Base-by-base conservation (phyloP, 176 grass and related monocot genomes). In the Carex parvula region DNA sequence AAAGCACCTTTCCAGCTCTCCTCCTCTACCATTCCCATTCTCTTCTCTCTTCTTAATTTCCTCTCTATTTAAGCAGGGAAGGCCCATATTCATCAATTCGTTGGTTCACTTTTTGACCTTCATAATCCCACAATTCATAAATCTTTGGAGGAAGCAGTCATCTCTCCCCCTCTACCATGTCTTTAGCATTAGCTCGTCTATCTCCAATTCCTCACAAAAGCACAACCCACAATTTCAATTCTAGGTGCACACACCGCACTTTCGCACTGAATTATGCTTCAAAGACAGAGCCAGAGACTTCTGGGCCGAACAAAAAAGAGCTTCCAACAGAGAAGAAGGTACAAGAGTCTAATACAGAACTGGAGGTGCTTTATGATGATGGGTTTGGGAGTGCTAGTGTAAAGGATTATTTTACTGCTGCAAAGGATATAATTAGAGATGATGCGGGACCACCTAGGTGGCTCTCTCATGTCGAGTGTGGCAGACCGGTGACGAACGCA, bases 391-490 rank as follows among this genome's bases (percentile, higher is more conserved):
- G 58, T 37, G 88, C 71, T 22, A 95, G 83, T 52, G 91, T 99
- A 8, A 95, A 92, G 85, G 93, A 95, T 80, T 99, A 95, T 87
- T 90, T 99, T 86, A 86, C 64, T 20, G 91, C 85, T 11, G 86
- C 90, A 20, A 92, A 82, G 91, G 88, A 83, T 26, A 30, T 95
- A 71, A 70, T 82, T 57, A 82, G 48, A 48, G 89, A 94, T 82
- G 96, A 92, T 69, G 91, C 81, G 6, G 96, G 88, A 0, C 92
- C 93, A 48, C 96, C 93, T 17, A 88, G 96, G 63, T 99, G 96
- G 96, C 94, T 99, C 83, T 92, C 61, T 87, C 96, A 93, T 74
- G 61, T 90, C 6, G 93, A 99, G 46, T 92, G 83, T n/a, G 89
- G 85, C 75, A 58, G 24, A 3, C 89, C 91, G 12, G 80, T 95